These are phyloP conservation scores for Talaromyces sp. DNA, from an alignment of 2,329 filamentous ascomycete genomes.

Conservation along the genomic window DNA sequence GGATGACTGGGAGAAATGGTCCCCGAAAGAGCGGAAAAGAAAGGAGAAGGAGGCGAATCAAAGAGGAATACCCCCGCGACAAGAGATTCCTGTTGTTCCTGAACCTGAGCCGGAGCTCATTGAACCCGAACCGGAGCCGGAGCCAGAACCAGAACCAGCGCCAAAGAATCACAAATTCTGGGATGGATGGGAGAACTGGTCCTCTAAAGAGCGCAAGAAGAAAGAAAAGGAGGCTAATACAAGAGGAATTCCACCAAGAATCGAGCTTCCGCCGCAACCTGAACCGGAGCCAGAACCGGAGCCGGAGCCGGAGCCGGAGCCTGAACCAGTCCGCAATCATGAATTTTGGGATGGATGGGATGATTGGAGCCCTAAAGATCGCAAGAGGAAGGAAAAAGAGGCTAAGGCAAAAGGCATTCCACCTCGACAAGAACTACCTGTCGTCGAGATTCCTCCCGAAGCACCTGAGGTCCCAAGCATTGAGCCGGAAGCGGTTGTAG, in stretches of 20 bases:
- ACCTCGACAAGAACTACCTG: constrained; percentile 6
- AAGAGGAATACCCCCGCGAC: constrained; percentile 16
- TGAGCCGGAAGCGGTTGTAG: constrained; percentile 26
- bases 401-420: constrained; percentile 7
- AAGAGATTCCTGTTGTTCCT: neutral
- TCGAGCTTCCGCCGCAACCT: too few relatives aligned
- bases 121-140: constrained; percentile 6
- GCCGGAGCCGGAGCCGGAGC: constrained; percentile 25
- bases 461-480: constrained; percentile 7
- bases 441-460: constrained; percentile 13
- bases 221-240: constrained; percentile 37
- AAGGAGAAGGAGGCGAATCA: constrained; percentile 37
- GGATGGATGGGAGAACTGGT: constrained; percentile 12
- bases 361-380: constrained; percentile 5
- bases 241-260: constrained; percentile 10
- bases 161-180: constrained; percentile 10
- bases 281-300: constrained; percentile 12
- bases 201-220: constrained; percentile 14
- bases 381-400: constrained; percentile 8
- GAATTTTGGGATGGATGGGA: constrained; percentile 10
- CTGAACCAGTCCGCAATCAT: constrained; percentile 17
- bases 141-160: neutral
- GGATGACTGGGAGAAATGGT: constrained; percentile 12
- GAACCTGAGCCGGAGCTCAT: neutral
- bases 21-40: constrained; percentile 15